These are phyloP conservation scores for Phaffomyces antillensis DNA, from an alignment of 805 yeast species.

Conservation along the genomic window DNA sequence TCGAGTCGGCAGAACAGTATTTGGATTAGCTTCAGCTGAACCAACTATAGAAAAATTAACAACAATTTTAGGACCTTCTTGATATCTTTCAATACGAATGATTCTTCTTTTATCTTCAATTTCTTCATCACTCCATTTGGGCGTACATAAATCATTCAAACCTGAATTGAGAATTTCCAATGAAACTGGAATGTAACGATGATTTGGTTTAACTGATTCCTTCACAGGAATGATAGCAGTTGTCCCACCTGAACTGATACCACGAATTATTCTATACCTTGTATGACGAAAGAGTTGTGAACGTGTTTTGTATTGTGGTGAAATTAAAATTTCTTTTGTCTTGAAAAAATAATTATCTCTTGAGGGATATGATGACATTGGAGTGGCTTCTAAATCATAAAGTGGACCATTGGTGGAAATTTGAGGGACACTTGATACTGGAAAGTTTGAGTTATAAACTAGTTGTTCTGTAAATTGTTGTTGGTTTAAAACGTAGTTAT, in stretches of 20 bases:
- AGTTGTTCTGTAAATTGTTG: too few species aligned
- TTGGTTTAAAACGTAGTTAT: too few species aligned
- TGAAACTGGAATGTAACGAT: constrained; percentile 37
- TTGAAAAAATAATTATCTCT: not conserved
- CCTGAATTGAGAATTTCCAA: constrained; percentile 38
- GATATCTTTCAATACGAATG: constrained; percentile 49
- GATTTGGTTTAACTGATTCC: constrained; percentile 20
- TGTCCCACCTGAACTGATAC: constrained; percentile 52
- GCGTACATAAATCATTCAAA: constrained; percentile 42
- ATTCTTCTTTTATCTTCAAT: constrained; percentile 46
- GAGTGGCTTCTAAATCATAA: constrained; percentile 2
- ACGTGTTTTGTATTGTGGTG: not conserved
- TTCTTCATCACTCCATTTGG: constrained; percentile 43
- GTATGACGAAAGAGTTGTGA: not conserved
- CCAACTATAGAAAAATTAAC: constrained; percentile 48
- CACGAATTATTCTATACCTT: constrained; percentile 42
- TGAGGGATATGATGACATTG: constrained; percentile 2
- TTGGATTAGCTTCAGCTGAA: constrained; percentile 41
- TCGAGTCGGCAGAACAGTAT: constrained; percentile 28
- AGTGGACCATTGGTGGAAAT: constrained; percentile 2
- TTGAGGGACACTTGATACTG: constrained; percentile 13
- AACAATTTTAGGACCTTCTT: constrained; percentile 37
- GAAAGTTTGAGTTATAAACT: constrained; percentile 8
- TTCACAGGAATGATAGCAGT: constrained; percentile 46
- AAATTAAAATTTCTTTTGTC: not conserved